Percentiles rank a stretch among this genome's conserved stretches.
Evolutionary conservation across 1,284 basidiomycete species (phyloP).

Genomic region (Austropuccinia psidii): DNA sequence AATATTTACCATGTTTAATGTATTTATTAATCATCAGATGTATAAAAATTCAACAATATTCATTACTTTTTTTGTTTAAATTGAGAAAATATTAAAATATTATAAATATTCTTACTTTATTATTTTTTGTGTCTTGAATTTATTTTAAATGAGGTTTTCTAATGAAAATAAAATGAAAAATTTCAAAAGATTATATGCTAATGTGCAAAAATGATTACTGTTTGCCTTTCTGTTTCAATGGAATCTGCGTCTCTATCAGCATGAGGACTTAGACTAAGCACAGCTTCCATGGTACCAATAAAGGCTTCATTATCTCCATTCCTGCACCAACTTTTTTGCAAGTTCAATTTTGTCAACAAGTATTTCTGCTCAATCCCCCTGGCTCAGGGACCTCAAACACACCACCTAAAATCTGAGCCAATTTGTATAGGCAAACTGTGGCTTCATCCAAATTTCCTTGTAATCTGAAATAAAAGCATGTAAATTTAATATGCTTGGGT

Average conservation of each 20-base stretch:
- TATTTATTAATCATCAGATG: no score
- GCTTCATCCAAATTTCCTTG: constrained; percentile 65
- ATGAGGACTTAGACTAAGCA: constrained; percentile 55
- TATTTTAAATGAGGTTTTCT: no score
- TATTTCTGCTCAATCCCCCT: constrained; percentile 66
- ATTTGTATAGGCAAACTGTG: constrained; percentile 56
- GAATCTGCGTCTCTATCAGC: constrained; percentile 48
- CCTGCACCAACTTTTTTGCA: constrained; percentile 68
- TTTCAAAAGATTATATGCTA: no score
- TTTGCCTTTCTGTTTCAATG: constrained; percentile 41
- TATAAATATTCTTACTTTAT: no score
- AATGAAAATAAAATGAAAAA: no score
- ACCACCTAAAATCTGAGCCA: constrained; percentile 68
- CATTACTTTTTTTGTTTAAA: no score
- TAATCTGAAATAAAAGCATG: constrained; percentile 77
- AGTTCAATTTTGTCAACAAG: constrained; percentile 70
- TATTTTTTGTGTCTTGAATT: no score
- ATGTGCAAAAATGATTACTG: constrained; percentile 56
- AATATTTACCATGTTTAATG: no score
- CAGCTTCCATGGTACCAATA: constrained; percentile 65
- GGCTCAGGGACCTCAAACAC: constrained; percentile 83
- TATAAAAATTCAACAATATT: no score
- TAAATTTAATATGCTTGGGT: constrained; percentile 57
- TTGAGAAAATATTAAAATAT: no score
- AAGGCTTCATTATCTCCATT: constrained; percentile 58